These are phyloP conservation scores for Hansenula lynferdii DNA, from an alignment of 1,139 yeast species.

Conservation along the genomic window DNA sequence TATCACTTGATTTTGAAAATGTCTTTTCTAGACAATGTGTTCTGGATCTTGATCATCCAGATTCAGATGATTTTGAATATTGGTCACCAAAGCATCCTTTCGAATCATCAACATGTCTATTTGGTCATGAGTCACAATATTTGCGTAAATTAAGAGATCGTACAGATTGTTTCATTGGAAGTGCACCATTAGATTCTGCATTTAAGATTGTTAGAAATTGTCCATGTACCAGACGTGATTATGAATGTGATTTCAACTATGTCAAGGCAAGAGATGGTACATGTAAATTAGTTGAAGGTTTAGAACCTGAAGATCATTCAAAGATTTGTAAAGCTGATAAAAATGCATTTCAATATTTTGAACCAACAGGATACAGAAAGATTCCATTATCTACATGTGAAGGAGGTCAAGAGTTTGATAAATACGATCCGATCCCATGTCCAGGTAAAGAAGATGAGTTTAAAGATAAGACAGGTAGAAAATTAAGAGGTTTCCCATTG, in stretches of 20 bases:
- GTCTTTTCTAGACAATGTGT: constrained; percentile 66
- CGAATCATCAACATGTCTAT: constrained; percentile 61
- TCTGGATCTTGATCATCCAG: constrained; percentile 54
- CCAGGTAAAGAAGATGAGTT: constrained; percentile 82
- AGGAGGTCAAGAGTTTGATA: constrained; percentile 68
- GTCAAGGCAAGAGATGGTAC: constrained; percentile 72
- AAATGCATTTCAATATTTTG: constrained; percentile 59
- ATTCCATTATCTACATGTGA: constrained; percentile 71
- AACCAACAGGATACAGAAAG: constrained; percentile 77
- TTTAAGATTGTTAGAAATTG: constrained; percentile 62
- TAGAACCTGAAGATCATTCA: constrained; percentile 59
- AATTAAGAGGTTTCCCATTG: constrained; percentile 47
- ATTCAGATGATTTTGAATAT: constrained; percentile 70
- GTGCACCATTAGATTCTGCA: constrained; percentile 59
- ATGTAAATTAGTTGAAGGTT: constrained; percentile 75
- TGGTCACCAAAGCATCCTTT: constrained; percentile 78
- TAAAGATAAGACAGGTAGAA: constrained; percentile 50
- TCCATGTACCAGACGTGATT: constrained; percentile 82
- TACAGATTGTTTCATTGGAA: constrained; percentile 76
- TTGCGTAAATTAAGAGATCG: constrained; percentile 62
- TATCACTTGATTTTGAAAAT: constrained; percentile 68
- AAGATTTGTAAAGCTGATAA: constrained; percentile 57
- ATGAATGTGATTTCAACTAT: constrained; percentile 90
- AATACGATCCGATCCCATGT: constrained; percentile 65
- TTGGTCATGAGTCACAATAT: constrained; percentile 83